phyloP scores from a whole-genome alignment of 2,329 filamentous ascomycete genomes.

The Sclerotinia trifoliorum region DNA sequence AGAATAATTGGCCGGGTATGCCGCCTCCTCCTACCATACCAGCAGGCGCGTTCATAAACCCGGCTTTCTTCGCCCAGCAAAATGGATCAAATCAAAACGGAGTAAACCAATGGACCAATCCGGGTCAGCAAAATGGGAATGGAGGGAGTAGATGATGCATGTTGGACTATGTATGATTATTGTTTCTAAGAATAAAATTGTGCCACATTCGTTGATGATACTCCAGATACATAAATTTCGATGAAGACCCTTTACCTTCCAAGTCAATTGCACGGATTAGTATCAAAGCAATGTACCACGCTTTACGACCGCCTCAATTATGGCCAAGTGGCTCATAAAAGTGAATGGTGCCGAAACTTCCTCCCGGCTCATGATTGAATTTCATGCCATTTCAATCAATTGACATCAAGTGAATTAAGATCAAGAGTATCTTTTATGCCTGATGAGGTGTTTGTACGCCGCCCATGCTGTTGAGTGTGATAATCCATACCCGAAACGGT shows the following conservation, averaged over 20 bases:
- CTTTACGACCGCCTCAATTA: background rate
- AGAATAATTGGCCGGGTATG: conserved; percentile 26
- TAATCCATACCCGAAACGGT: conserved; percentile 33
- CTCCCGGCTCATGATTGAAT: background rate
- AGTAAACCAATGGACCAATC: conserved; percentile 31
- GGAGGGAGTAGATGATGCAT: conserved; percentile 15
- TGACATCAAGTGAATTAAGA: background rate
- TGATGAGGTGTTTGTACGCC: conserved; percentile 29
- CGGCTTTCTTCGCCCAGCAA: conserved; percentile 34
- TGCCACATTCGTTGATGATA: no score
- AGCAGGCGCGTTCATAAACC: conserved; percentile 38
- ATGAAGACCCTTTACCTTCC: background rate
- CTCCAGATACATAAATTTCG: background rate
- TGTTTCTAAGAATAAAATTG: conserved; percentile 9
- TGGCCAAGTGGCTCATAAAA: conserved; percentile 4
- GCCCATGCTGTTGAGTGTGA: background rate
- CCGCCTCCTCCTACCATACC: conserved; percentile 25
- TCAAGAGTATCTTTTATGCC: conserved; percentile 24
- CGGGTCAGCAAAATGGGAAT: conserved; percentile 27
- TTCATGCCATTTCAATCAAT: conserved; percentile 3
- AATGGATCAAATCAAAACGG: conserved; percentile 24
- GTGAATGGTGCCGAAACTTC: background rate
- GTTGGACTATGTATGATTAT: conserved; percentile 6
- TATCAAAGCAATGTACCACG: background rate
- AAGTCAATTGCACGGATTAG: background rate